These are phyloP conservation scores for Azolla pinnata DNA, from an alignment of 75 land plant genomes.

Conservation along the genomic window DNA sequence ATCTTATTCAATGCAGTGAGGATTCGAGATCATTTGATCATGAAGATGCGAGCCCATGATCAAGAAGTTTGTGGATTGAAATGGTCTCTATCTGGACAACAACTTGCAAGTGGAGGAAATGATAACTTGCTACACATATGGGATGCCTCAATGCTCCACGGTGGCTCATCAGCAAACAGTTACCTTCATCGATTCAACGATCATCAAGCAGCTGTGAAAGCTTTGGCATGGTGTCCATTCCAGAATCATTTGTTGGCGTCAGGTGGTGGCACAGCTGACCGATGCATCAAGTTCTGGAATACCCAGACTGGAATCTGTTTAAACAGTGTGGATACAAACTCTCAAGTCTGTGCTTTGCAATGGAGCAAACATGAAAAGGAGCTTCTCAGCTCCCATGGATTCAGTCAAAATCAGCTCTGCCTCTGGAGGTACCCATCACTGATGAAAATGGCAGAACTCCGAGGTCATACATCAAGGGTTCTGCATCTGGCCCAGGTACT, in stretches of 20 bases:
- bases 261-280: constrained; percentile 65
- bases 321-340: constrained; percentile 36
- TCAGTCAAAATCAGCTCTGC: constrained; percentile 37
- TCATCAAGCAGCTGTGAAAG: constrained; percentile 65
- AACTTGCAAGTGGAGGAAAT: constrained; percentile 66
- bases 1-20: constrained; percentile 31
- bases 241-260: constrained; percentile 48
- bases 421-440: constrained; percentile 65
- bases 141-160: too few species aligned
- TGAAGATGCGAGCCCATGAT: constrained; percentile 23
- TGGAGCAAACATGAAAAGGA: constrained; percentile 72
- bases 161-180: constrained; percentile 29
- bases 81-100: constrained; percentile 40
- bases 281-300: constrained; percentile 71
- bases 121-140: constrained; percentile 53
- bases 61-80: constrained; percentile 53
- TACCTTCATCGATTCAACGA: constrained; percentile 28
- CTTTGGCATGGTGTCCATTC: constrained; percentile 69
- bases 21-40: constrained; percentile 12
- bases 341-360: constrained; percentile 59
- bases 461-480: constrained; percentile 40
- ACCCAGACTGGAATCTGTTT: constrained; percentile 49
- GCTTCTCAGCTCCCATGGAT: constrained; percentile 61
- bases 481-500: constrained; percentile 51
- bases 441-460: constrained; percentile 50